Base-by-base conservation (phyloP, 495 filamentous ascomycete species). In the Trypethelium eluteriae region DNA sequence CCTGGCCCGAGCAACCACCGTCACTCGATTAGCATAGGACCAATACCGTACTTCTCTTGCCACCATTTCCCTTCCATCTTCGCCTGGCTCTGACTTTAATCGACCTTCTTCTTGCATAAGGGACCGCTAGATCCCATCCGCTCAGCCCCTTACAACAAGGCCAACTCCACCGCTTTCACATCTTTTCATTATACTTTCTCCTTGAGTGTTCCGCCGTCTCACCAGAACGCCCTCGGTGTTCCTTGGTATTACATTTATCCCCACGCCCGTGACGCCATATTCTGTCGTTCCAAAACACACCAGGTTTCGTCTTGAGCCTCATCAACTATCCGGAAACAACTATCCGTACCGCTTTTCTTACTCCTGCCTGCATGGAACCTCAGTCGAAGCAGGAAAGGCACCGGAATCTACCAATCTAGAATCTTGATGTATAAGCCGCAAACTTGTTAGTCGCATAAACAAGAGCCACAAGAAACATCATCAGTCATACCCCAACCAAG, bases 401-500 rank as follows among this genome's bases (percentile, higher is more conserved):
- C 18, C 25, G 18, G 3, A 32, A 59, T 59, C 36, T 34, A 10
- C 25, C 53, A 59, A 59, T 59, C 53, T 36, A 7, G 53, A 59
- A 59, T 59, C 14, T 36, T 18, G 53, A 36, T 59, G 53, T 59
- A 18, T 59, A 36, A 59, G 53, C 53, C 53, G n/a, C 18, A 10
- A 34, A 32, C 53, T 59, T 7, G 10, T 59, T 10, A 36, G 18
- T 2, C 32, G 53, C 53, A 59, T 59, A 59, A 59, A 59, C 53
- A 18, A 59, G 53, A 59, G 36, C 53, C 53, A 59, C 5, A 59
- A 59, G 53, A 59, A 59, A 59, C 53, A 59, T 59, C 53, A 35
- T 18, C 18, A 35, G 32, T 34, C 7, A n/a, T 18, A 14, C 53
- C 25, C 36, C 25, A 59, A 11, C 11, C 18, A n/a, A 36, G 53